Base-by-base conservation (phyloP, 1,284 basidiomycete species). In the Moesziomyces antarcticus region DNA sequence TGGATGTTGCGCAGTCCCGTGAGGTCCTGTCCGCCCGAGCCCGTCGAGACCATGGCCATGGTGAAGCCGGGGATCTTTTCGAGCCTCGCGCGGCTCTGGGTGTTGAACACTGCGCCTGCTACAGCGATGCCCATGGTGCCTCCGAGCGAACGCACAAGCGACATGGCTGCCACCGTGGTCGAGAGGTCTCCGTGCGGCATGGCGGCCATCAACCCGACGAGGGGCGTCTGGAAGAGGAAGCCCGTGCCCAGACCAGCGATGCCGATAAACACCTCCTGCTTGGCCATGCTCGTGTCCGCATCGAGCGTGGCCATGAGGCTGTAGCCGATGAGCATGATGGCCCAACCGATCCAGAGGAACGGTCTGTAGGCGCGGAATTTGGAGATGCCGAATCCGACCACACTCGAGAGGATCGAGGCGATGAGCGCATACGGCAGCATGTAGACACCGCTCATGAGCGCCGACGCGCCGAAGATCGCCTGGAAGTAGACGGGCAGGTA, bases 391-490 rank as follows among this genome's bases (percentile, higher is more conserved):
- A 91, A 77, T 18, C 93, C 93, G 1, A 88, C 86, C 2, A 87
- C 3, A 5, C 88, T 87, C 24, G 91, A 90, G 8, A 89, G 82
- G 11, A 89, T 5, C 0, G 91, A 85, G 47, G 86, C 84, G 2
- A 89, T 89, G 7, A 93, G 86, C 0, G 91, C 92, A 82, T 87
- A 93, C 0, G 93, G 88, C 10, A 94, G 85, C 89, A 92, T 91
- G 79, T 77, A 86, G 11, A 93, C 88, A 65, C 93, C 92, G 22
- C 92, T 88, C 72, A 87, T 87, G 0, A 91, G 91, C 1, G 92
- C 91, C 6, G 90, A 90, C 0, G 91, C 87, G 2, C 92, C 92
- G 5, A 92, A 87, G 1, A 90, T 88, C 33, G 78, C 73, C 85
- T 93, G 92, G 85, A 88, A 93, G 82, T 91, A 93, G 1, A 93